Conservation (phyloP, 441 rosid species). For the Pelargonium cotyledonis region DNA sequence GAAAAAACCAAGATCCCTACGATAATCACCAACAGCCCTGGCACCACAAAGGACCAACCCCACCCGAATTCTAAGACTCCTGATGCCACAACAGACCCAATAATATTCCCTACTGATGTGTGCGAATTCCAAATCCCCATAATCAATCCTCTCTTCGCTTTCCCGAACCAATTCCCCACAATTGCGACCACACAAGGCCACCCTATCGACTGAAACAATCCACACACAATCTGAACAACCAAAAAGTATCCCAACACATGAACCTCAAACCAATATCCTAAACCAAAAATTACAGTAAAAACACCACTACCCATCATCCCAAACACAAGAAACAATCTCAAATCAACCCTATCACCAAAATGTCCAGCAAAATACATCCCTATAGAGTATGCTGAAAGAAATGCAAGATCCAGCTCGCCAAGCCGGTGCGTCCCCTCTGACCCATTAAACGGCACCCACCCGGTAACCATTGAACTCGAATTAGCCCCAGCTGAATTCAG, state of each 20-base stretch:
- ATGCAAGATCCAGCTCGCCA: slow-evolving; percentile 87
- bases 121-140: slow-evolving; percentile 94
- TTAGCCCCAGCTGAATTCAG: slow-evolving; percentile 15
- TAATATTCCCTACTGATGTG: slow-evolving; percentile 76
- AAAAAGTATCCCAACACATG: slow-evolving; percentile 54
- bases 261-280: slow-evolving; percentile 74
- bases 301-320: slow-evolving; percentile 92
- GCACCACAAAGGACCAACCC: slow-evolving; percentile 96
- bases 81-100: slow-evolving; percentile 76
- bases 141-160: slow-evolving; percentile 83
- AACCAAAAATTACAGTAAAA: slow-evolving; percentile 55
- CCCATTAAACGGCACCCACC: slow-evolving; percentile 84
- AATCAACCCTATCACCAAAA: slow-evolving; percentile 68
- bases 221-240: slow-evolving; percentile 64
- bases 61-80: slow-evolving; percentile 80
- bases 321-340: slow-evolving; percentile 78
- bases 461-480: slow-evolving; percentile 34
- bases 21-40: slow-evolving; percentile 59
- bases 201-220: slow-evolving; percentile 85
- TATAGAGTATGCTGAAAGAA: slow-evolving; percentile 58
- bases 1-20: slow-evolving; percentile 54
- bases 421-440: slow-evolving; percentile 59
- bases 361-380: slow-evolving; percentile 92
- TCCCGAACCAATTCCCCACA: slow-evolving; percentile 88
- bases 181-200: slow-evolving; percentile 96